Evolutionary conservation across 192 early-diverging fungal genomes (phyloP), one percentile per base, ranked within the genome.

Genomic region (Coemansia sp.): DNA sequence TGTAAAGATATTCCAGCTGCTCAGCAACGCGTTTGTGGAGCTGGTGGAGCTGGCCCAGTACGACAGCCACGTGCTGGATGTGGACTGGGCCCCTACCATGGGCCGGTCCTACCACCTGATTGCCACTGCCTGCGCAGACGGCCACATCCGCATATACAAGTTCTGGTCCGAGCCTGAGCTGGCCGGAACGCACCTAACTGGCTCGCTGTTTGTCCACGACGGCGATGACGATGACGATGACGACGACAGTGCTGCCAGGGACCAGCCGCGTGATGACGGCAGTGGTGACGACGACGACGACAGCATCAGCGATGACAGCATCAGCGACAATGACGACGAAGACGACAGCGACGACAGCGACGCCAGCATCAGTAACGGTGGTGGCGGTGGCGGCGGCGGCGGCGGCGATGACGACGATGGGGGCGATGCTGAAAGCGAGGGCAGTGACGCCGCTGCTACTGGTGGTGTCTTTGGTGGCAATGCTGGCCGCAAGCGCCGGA

Each of bases 1-100:
- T 8, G 90, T 89, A 23, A 85, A 82, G 72, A 83, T 88, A 40
- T 68, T 43, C 42, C 58, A 66, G 56, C 51, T 60, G n/a, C 53
- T 43, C 37, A 56, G 32, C 40, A 55, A 40, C 47, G 48, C 50
- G 37, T 61, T 38, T 45, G 58, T 74, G 17, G 84, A 83, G 84
- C 40, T 62, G n/a, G 55, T 69, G 6, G 64, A 69, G 31, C 66
- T 89, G 8, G 66, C 53, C 32, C 64, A 66, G 26, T 84, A 87
- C 56, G 60, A 49, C 28, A 81, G 73, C 50, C 57, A 72, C 17
- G 75, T 87, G 23, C 77, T 73, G 8, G 85, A 85, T 56, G 58
- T 79, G 16, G 58, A 63, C 57, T 79, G 76, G 76, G 76, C 76
- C 11, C 76, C 76, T 17, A 56, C 64, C 5, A 79, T 79, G 76